Evolutionary conservation across 306 rosid genomes (phyloP).

Genomic region (Inga oerstediana): DNA sequence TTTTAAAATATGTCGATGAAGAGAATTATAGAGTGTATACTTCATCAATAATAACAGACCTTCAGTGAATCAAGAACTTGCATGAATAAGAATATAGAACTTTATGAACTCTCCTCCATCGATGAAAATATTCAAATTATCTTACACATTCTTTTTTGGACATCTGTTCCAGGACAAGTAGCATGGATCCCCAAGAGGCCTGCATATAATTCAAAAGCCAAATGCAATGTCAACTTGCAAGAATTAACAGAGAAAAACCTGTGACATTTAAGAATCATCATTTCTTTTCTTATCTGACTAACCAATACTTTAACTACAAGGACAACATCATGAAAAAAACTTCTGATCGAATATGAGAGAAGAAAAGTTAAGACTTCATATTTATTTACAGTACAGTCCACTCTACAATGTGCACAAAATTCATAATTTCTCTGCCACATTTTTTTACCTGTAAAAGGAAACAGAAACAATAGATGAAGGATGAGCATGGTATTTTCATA

Average conservation of each 20-base stretch:
- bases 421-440: neutral
- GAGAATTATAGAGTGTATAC: neutral
- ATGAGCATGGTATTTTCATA: slow-evolving; percentile 22
- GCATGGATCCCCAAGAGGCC: slow-evolving; percentile 93
- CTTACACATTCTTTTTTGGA: slow-evolving; percentile 37
- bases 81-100: neutral
- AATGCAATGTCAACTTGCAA: slow-evolving; percentile 32
- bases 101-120: neutral
- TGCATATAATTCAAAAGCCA: slow-evolving; percentile 44
- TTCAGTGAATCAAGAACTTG: slow-evolving; percentile 20
- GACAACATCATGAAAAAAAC: neutral
- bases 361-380: neutral
- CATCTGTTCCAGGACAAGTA: slow-evolving; percentile 87
- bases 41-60: slow-evolving; percentile 14
- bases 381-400: neutral
- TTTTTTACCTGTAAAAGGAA: neutral
- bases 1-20: neutral
- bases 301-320: neutral
- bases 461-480: neutral
- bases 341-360: neutral
- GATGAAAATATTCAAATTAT: slow-evolving; percentile 18
- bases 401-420: neutral
- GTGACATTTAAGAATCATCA: neutral
- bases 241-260: neutral
- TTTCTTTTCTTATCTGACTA: neutral